Evolutionary conservation across 805 yeast genomes (phyloP).

Genomic region (Saccharomycopsis babjevae): DNA sequence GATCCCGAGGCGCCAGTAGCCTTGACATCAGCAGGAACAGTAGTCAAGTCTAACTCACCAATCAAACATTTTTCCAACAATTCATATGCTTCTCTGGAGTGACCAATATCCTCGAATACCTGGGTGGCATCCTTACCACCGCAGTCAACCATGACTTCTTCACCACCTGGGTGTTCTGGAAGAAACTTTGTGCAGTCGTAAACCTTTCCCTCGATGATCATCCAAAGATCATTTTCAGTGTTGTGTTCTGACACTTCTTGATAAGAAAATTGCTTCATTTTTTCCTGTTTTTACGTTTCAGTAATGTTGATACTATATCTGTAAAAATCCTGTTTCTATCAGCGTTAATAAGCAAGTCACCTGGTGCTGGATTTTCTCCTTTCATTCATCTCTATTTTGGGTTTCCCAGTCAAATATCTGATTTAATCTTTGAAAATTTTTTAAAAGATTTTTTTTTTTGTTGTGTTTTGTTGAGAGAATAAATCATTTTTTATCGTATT

Average conservation of each 20-base stretch:
- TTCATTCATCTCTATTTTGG: neutral
- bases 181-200: slow-evolving; percentile 53
- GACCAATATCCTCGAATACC: slow-evolving; percentile 82
- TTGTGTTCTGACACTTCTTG: slow-evolving; percentile 61
- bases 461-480: neutral
- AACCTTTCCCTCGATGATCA: slow-evolving; percentile 71
- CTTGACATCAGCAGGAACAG: slow-evolving; percentile 27
- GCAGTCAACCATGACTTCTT: slow-evolving; percentile 65
- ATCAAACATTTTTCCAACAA: slow-evolving; percentile 55
- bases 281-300: neutral
- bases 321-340: neutral
- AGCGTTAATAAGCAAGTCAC: neutral
- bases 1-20: slow-evolving; percentile 19
- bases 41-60: slow-evolving; percentile 69
- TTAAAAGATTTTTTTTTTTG: neutral
- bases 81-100: slow-evolving; percentile 90
- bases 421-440: neutral
- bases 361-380: neutral
- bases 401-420: neutral
- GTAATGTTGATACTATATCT: slow-evolving; percentile 21
- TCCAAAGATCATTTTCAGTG: slow-evolving; percentile 73
- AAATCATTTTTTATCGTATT: neutral
- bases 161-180: slow-evolving; percentile 68
- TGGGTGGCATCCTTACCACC: slow-evolving; percentile 75
- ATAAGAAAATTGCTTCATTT: slow-evolving; percentile 13